Conservation (phyloP, 2,329 filamentous ascomycete species). For the Xylaria sp. region DNA sequence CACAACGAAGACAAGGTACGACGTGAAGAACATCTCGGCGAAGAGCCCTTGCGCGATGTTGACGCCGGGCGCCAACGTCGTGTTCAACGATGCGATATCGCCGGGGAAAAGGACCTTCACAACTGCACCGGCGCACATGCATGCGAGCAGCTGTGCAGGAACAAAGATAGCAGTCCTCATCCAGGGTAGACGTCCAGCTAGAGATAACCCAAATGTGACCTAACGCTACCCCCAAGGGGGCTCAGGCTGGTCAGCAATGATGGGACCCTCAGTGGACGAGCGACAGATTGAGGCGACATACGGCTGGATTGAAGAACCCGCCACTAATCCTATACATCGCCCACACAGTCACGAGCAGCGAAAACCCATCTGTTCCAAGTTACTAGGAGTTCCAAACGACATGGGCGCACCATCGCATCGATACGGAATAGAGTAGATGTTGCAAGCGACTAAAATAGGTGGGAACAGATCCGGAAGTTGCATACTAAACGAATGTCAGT, state of each 20-base stretch:
- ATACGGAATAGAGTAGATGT: neutral
- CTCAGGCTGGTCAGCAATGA: constrained; percentile 7
- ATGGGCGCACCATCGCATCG: neutral
- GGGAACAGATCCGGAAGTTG: neutral
- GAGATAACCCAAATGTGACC: constrained; percentile 63
- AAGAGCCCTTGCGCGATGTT: constrained; percentile 63
- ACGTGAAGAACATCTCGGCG: constrained; percentile 70
- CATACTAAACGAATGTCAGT: constrained; percentile 27
- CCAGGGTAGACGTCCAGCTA: constrained; percentile 61
- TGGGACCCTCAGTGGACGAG: neutral
- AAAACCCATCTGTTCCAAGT: constrained; percentile 49
- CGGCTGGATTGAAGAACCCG: constrained; percentile 56
- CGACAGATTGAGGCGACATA: constrained; percentile 39
- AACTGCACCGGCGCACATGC: constrained; percentile 66
- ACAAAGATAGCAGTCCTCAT: constrained; percentile 60
- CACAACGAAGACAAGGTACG: constrained; percentile 68
- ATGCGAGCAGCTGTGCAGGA: constrained; percentile 63
- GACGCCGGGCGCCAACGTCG: constrained; percentile 40
- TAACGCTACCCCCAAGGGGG: constrained; percentile 29
- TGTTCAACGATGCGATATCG: constrained; percentile 49
- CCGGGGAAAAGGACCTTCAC: constrained; percentile 66
- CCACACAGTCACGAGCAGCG: constrained; percentile 61
- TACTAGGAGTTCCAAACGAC: neutral
- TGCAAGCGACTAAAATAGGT: neutral
- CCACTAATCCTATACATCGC: constrained; percentile 61